These are phyloP conservation scores for Medicago arabica DNA, from an alignment of 306 rosid genomes.

Conservation along the genomic window DNA sequence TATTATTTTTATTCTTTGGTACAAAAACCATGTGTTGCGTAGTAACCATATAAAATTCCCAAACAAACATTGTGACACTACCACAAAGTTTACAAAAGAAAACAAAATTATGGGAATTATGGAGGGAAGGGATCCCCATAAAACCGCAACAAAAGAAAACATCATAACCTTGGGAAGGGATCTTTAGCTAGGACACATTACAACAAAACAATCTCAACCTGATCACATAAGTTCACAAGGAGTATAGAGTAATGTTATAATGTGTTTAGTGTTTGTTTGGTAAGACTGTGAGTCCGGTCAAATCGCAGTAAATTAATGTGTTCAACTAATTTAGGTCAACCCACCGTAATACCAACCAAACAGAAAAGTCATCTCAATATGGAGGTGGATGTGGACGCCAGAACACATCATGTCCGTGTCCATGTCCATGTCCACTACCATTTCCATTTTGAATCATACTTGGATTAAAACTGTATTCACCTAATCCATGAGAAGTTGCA, in stretches of 20 bases:
- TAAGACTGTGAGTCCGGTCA: too few relatives aligned
- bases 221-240: neutral
- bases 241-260: neutral
- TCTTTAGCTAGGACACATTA: constrained; percentile 12
- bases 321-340: neutral
- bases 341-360: neutral
- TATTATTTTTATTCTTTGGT: neutral
- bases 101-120: neutral
- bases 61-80: neutral
- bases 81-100: neutral
- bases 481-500: constrained; percentile 1
- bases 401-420: neutral
- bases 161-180: neutral
- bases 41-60: neutral
- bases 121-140: neutral
- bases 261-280: neutral
- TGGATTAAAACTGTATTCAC: neutral
- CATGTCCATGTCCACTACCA: constrained; percentile 6
- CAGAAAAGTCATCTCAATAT: neutral
- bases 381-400: neutral
- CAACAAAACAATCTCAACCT: neutral
- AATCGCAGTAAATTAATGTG: neutral
- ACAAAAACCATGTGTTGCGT: neutral
- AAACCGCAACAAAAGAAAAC: neutral
- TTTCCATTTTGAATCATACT: neutral